Evolutionary conservation across 2,329 filamentous ascomycete genomes (phyloP), one percentile per base, ranked within the genome.

Genomic region (Xenosphaeropsis pyriputrescens): DNA sequence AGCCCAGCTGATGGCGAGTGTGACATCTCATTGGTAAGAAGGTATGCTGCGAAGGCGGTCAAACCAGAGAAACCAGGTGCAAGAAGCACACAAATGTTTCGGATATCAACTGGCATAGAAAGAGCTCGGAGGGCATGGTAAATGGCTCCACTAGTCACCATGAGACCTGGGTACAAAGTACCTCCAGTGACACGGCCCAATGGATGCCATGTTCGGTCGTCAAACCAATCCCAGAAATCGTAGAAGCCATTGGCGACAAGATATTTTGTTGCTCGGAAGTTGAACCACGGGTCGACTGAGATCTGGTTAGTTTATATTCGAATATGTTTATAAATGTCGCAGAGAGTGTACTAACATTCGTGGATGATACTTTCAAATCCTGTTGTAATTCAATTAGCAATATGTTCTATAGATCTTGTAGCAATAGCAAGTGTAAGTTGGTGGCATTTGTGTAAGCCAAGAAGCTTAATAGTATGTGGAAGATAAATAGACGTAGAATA

Each of bases 221-320:
- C 91, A 57, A 98, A 98, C 91, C 91, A 98, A 61, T 98, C 89
- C 91, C 91, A 98, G 60, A 98, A 98, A 61, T 83, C 86, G 62
- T 94, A 93, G 66, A 98, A 96, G 52, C 91, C 91, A 77, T 98
- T 76, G 56, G 89, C 75, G 39, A 98, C 85, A 39, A 98, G 75
- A 56, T 98, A 96, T 64, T 96, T 96, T 40, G 91, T 96, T 48
- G 91, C 91, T 61, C 91, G 75, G 64, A 98, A 98, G 64, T 98
- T 98, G 68, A 98, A 98, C 91, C 91, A 98, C 29, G 91, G 91
- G 64, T 98, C 91, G 65, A 98, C 89, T 98, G 57, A 33, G 54
- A 36, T 32, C 47, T 18, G 39, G 49, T 53, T 49, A 58, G 55
- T 44, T 51, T 55, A 49, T 49, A 38, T 40, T 37, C 15, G 29